A percentile compares a stretch with the other conserved stretches of the same genome.
phyloP scores from a whole-genome alignment of 1,139 yeast genomes.

The Taiozyma sp. region DNA sequence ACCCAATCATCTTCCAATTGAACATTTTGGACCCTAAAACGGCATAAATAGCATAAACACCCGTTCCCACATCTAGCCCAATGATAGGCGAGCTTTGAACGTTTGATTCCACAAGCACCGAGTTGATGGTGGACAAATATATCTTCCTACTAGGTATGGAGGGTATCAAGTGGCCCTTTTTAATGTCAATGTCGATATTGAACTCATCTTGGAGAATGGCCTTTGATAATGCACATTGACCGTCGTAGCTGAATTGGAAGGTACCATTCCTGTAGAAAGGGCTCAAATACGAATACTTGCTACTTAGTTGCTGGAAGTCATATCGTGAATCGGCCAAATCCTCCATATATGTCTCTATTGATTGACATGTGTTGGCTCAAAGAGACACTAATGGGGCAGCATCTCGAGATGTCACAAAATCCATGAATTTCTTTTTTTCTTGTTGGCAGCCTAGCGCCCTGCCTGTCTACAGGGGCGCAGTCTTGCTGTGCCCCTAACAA shows the following conservation, averaged over 20 bases:
- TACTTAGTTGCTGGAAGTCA: background rate
- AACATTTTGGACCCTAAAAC: constrained; percentile 26
- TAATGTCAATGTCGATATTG: constrained; percentile 5
- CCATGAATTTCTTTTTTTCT: no score
- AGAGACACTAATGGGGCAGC: background rate
- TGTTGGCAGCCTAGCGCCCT: background rate
- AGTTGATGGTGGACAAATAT: constrained; percentile 12
- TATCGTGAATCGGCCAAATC: background rate
- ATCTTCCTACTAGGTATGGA: constrained; percentile 18
- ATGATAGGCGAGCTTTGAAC: background rate
- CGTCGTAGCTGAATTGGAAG: constrained; percentile 8
- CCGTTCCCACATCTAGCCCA: constrained; percentile 33
- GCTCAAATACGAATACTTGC: constrained; percentile 1
- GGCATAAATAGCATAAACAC: constrained; percentile 39
- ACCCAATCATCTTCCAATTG: constrained; percentile 28
- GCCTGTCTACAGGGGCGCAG: background rate
- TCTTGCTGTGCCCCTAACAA: no score
- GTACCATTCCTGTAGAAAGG: background rate
- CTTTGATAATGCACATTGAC: constrained; percentile 16
- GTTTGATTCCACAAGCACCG: constrained; percentile 12
- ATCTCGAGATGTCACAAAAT: background rate
- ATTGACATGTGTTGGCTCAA: no score
- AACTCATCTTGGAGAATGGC: constrained; percentile 13
- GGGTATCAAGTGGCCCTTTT: constrained; percentile 16
- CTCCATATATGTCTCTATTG: background rate